phyloP scores from a whole-genome alignment of 2,329 filamentous ascomycete species.

The Aspergillus sp. region DNA sequence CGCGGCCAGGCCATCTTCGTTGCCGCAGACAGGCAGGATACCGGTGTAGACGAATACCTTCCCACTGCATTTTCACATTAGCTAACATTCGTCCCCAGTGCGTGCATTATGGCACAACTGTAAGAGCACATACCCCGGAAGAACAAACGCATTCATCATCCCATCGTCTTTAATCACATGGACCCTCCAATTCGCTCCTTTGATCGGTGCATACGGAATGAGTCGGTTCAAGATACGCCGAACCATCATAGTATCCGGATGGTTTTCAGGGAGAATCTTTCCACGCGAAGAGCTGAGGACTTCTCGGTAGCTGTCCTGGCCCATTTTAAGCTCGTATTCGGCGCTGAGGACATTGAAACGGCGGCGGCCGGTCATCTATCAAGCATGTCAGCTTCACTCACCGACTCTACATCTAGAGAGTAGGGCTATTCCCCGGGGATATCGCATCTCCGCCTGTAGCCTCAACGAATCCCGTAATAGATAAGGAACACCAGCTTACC shows the following conservation, averaged over 20 bases:
- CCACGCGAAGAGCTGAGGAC: slow-evolving; percentile 40
- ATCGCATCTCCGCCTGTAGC: no score
- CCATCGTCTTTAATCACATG: slow-evolving; percentile 47
- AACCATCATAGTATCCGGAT: slow-evolving; percentile 43
- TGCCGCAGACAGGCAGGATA: slow-evolving; percentile 48
- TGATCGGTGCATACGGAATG: slow-evolving; percentile 44
- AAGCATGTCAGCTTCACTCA: neutral
- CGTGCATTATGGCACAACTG: neutral
- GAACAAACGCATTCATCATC: slow-evolving; percentile 54
- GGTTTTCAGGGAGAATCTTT: slow-evolving; percentile 42
- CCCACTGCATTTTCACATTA: slow-evolving; percentile 30
- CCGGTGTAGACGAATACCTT: slow-evolving; percentile 60
- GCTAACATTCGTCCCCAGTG: neutral
- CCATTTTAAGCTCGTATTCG: slow-evolving; percentile 37
- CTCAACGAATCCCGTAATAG: neutral
- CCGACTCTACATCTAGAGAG: no score
- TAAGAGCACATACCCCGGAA: slow-evolving; percentile 42
- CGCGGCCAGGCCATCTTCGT: slow-evolving; percentile 52
- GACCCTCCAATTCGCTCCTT: slow-evolving; percentile 46
- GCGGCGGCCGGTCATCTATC: slow-evolving; percentile 45
- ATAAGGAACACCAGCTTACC: slow-evolving; percentile 18
- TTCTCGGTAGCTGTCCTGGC: slow-evolving; percentile 39
- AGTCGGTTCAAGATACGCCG: slow-evolving; percentile 46
- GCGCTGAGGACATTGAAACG: slow-evolving; percentile 51
- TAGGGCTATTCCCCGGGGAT: no score